Conservation (phyloP, 1,139 yeast genomes). For the Kurtzmaniella quercitrusa region DNA sequence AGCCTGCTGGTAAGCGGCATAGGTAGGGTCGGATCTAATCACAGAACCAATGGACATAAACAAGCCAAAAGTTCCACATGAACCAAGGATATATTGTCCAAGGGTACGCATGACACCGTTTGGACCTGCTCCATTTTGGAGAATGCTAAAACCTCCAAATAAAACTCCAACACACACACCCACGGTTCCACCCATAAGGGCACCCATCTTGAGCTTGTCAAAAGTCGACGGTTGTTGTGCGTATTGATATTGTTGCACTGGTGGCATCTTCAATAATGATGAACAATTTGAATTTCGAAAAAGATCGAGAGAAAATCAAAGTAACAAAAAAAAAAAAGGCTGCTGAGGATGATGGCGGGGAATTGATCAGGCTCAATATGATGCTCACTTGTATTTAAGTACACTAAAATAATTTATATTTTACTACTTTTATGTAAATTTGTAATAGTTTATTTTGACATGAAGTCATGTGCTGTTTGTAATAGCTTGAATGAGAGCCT, state of each 20-base stretch:
- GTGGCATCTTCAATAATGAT: constrained; percentile 54
- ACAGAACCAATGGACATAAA: constrained; percentile 95
- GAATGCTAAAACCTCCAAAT: constrained; percentile 88
- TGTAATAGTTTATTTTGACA: too few relatives aligned
- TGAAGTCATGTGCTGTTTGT: too few relatives aligned
- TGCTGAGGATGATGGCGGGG: neutral
- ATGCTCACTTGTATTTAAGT: too few relatives aligned
- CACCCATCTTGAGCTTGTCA: constrained; percentile 97
- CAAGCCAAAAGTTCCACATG: constrained; percentile 94
- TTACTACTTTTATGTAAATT: neutral
- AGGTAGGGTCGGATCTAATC: constrained; percentile 70
- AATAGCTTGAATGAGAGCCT: too few relatives aligned
- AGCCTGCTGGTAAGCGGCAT: constrained; percentile 36
- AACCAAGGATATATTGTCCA: constrained; percentile 95
- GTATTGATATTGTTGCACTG: constrained; percentile 73
- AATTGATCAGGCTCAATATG: neutral
- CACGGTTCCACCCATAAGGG: constrained; percentile 92
- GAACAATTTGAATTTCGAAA: neutral
- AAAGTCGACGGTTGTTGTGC: constrained; percentile 84
- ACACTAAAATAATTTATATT: too few relatives aligned
- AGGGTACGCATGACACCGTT: constrained; percentile 94
- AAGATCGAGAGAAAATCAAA: neutral
- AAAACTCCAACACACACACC: constrained; percentile 95
- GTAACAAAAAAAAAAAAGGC: constrained; percentile 2
- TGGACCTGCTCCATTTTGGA: constrained; percentile 97